These are phyloP conservation scores for Populus hybrid DNA, from an alignment of 441 rosid species.

Conservation along the genomic window DNA sequence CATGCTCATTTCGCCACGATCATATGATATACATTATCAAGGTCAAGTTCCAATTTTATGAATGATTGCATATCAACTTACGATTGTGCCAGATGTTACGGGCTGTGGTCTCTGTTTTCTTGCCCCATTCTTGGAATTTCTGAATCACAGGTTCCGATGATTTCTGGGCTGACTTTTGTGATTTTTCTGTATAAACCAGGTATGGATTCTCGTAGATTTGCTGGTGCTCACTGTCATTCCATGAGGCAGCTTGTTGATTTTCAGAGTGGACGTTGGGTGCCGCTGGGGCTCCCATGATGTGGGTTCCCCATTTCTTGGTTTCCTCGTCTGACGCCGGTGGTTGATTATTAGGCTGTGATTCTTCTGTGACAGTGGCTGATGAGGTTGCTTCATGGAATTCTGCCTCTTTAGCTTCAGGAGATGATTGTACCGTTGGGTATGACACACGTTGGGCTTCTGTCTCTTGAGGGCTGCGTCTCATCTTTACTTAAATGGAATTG, in stretches of 20 bases:
- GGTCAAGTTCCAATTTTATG: neutral
- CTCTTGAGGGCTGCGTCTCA: neutral
- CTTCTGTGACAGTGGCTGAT: neutral
- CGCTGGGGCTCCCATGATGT: too few relatives aligned
- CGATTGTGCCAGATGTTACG: constrained; percentile 84
- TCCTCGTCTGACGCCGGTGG: constrained; percentile 41
- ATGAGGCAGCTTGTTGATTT: too few relatives aligned
- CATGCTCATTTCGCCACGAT: neutral
- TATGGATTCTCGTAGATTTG: constrained; percentile 53
- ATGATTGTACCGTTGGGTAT: neutral
- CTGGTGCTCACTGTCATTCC: constrained; percentile 37
- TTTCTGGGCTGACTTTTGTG: constrained; percentile 36
- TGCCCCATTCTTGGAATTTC: constrained; percentile 40
- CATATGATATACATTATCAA: neutral
- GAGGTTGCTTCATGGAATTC: neutral
- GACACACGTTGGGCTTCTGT: neutral
- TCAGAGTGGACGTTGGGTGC: too few relatives aligned
- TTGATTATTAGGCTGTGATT: neutral
- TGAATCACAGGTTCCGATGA: constrained; percentile 70
- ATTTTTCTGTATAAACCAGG: constrained; percentile 43
- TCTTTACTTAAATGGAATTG: neutral
- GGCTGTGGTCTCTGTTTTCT: constrained; percentile 49
- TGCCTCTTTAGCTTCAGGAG: neutral
- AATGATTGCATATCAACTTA: constrained; percentile 25
- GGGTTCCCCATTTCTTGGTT: constrained; percentile 14